A percentile compares a stretch with the other conserved stretches of the same genome.
phyloP scores from a whole-genome alignment of 139 green algal species.

The Chlorella sorokiniana region DNA sequence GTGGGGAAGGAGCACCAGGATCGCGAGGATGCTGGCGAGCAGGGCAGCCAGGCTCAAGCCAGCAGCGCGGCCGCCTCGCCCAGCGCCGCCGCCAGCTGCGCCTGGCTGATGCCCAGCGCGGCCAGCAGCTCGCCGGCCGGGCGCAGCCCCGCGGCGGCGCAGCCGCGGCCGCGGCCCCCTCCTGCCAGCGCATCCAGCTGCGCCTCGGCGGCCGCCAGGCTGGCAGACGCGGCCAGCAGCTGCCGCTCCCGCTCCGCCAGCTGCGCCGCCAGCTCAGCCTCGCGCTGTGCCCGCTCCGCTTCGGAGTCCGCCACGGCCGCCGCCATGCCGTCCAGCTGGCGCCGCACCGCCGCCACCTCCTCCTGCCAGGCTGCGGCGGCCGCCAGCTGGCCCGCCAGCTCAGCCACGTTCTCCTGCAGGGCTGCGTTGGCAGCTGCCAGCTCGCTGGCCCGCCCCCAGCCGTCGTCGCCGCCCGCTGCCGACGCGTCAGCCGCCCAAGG shows the following conservation, averaged over 20 bases:
- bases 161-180: neutral
- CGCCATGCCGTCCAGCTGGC: constrained; percentile 11
- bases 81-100: constrained; percentile 1
- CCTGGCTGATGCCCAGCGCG: neutral
- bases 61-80: neutral
- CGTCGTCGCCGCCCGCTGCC: neutral
- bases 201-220: constrained; percentile 16
- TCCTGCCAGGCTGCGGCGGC: neutral
- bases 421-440: constrained; percentile 3
- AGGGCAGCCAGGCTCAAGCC: neutral
- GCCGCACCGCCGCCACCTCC: neutral
- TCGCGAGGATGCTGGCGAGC: no score
- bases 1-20: no score
- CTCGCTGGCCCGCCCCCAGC: neutral
- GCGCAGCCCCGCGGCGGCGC: neutral
- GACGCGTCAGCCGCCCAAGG: neutral
- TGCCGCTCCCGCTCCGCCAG: constrained; percentile 8
- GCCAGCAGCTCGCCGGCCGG: constrained; percentile 4
- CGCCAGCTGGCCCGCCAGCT: neutral
- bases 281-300: neutral
- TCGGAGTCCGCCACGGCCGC: neutral
- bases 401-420: constrained; percentile 12
- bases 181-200: constrained; percentile 10
- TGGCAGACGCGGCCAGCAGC: constrained; percentile 7
- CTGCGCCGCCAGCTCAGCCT: neutral